Percentiles rank a stretch among this genome's conserved stretches.
Evolutionary conservation across 331 rosid genomes (phyloP).

Genomic region (Pyrus hybrid): DNA sequence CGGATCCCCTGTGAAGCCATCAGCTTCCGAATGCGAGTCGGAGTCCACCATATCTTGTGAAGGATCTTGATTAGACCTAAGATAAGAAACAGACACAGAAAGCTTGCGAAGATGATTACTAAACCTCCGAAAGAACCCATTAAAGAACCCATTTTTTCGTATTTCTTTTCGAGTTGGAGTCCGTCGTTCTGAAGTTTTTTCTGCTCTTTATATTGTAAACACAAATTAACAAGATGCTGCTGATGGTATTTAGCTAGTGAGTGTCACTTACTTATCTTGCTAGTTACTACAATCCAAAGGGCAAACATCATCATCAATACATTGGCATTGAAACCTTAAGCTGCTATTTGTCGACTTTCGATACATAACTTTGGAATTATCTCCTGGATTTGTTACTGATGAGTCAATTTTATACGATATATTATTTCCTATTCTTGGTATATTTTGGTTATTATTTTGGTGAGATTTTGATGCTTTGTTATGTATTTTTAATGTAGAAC

Average conservation of each 20-base stretch:
- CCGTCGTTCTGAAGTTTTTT: neutral
- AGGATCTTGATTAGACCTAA: slow-evolving; percentile 7
- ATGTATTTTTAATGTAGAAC: no score
- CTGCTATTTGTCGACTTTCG: neutral
- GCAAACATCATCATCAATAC: neutral
- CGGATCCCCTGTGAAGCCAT: slow-evolving; percentile 22
- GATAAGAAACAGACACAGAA: neutral
- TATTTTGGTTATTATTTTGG: no score
- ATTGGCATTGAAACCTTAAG: neutral
- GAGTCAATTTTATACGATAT: no score
- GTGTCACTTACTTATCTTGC: neutral
- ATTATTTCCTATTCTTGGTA: no score
- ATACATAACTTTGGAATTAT: neutral
- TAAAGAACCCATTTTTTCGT: neutral
- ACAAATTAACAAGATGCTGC: neutral
- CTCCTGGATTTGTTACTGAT: neutral
- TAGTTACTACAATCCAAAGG: neutral
- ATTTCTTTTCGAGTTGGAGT: no score
- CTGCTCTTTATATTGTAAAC: neutral
- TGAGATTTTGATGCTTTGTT: no score
- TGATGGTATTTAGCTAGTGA: neutral
- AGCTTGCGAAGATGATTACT: neutral
- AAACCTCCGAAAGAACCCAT: neutral
- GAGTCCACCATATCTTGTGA: slow-evolving; percentile 31
- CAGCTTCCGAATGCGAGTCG: slow-evolving; percentile 9